Evolutionary conservation across 805 yeast species (phyloP), one percentile per base, ranked within the genome.

Genomic region (Schizosaccharomyces cryophilus): DNA sequence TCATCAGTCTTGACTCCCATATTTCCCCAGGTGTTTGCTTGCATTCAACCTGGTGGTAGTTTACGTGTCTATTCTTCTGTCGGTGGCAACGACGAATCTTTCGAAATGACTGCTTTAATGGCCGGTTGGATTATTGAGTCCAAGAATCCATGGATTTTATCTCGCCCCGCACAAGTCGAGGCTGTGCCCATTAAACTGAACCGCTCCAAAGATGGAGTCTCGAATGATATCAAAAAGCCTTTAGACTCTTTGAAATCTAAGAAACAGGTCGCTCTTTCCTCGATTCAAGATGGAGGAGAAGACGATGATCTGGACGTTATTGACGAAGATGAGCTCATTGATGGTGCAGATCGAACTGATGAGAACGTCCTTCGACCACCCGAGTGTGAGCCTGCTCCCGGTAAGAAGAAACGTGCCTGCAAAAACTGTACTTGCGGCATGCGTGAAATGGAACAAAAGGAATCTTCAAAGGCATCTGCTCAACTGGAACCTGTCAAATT

Each of bases 391-490:
- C 74, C 74, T 2, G 71, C 70, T 2, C 72, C 73, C 0, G 74
- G 75, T 26, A 79, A 78, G 72, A 78, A 95, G 70, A 81, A 90
- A 74, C 87, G 83, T 73, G 98, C 99, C 0, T 93, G 99, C 75
- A 93, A 89, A 73, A 96, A 93, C 72, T 93, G 99, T 72, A 84
- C 96, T 0, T 93, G 99, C 75, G 99, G 99, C 5, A 77, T 93
- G 65, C 88, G 85, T 66, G 99, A 93, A 70, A 70, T 72, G 62
- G 77, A 80, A 67, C 63, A 69, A 62, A 65, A 69, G 67, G 66
- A 78, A 71, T 69, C 64, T 68, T 78, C 67, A 73, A 78, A 61
- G 67, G 61, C 58, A 40, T 54, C 54, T 42, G 61, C 51, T 24
- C 72, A 56, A 70, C 77, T 76, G 79, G 68, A 72, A 51, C 82